Conservation (phyloP, 2,329 filamentous ascomycete genomes). For the Parasarocladium wereldwijsianum region DNA sequence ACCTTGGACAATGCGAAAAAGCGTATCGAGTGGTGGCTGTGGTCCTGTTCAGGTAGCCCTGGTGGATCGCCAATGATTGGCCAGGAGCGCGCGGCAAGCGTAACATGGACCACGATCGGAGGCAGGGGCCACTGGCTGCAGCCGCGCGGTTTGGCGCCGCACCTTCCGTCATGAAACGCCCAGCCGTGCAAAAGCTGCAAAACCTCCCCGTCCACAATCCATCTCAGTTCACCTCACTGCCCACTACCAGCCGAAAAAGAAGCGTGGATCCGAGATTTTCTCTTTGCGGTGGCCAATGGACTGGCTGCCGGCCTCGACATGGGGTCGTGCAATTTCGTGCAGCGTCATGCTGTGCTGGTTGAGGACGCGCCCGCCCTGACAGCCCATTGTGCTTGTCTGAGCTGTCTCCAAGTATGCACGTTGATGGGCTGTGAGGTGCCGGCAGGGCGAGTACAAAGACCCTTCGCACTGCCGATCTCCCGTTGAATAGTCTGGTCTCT, state of each 20-base stretch:
- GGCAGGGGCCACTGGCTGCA: constrained; percentile 1
- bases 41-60: constrained; percentile 7
- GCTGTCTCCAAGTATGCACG: not conserved
- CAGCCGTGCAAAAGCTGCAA: too few species aligned
- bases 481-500: constrained; percentile 6
- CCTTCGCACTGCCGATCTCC: constrained; percentile 7
- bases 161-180: constrained; percentile 5
- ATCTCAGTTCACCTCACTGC: too few species aligned
- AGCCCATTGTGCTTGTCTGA: not conserved
- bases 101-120: constrained; percentile 5
- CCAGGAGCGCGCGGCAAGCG: constrained; percentile 8
- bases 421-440: not conserved
- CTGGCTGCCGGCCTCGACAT: constrained; percentile 2
- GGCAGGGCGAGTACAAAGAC: constrained; percentile 3
- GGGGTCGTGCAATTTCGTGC: constrained; percentile 6
- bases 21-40: not conserved
- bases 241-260: not conserved
- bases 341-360: constrained; percentile 3
- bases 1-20: too few species aligned
- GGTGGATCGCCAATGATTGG: constrained; percentile 13
- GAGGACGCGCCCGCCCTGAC: constrained; percentile 2
- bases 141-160: constrained; percentile 2
- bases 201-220: too few species aligned
- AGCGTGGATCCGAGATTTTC: too few species aligned
- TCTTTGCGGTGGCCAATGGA: too few species aligned